Conservation (phyloP, 805 yeast genomes). For the Saccharomycopsis olivae region DNA sequence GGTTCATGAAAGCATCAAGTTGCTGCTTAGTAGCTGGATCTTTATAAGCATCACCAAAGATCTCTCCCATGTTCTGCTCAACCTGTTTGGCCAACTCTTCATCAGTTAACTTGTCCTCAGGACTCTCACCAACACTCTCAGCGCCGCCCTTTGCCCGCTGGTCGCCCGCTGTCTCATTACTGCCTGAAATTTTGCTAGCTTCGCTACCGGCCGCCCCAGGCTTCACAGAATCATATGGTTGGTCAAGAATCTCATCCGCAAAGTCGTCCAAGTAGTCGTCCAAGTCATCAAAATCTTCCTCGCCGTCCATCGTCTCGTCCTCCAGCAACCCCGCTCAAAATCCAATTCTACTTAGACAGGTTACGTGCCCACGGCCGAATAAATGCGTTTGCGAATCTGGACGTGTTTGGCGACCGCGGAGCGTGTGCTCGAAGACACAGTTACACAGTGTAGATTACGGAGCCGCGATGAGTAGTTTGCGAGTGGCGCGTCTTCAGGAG, state of each 20-base stretch:
- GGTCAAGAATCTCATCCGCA: slow-evolving; percentile 55
- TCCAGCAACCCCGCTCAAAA: background rate
- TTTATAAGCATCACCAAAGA: slow-evolving; percentile 12
- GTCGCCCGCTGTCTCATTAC: background rate
- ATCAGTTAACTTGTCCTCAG: slow-evolving; percentile 26
- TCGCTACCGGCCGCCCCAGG: background rate
- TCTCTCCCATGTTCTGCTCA: slow-evolving; percentile 21
- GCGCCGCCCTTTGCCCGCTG: background rate
- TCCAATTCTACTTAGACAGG: too few relatives aligned
- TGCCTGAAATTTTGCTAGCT: background rate
- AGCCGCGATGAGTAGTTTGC: slow-evolving; percentile 30
- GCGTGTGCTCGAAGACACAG: too few relatives aligned
- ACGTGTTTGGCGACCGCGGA: too few relatives aligned
- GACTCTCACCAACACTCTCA: background rate
- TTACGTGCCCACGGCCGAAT: background rate
- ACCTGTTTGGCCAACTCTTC: slow-evolving; percentile 25
- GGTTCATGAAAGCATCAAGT: slow-evolving; percentile 9
- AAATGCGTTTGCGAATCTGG: background rate
- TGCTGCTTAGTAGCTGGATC: slow-evolving; percentile 13
- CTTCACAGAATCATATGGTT: slow-evolving; percentile 25
- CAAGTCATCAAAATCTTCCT: slow-evolving; percentile 58
- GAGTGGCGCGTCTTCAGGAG: slow-evolving; percentile 79
- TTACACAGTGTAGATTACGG: too few relatives aligned
- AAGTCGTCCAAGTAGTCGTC: slow-evolving; percentile 83
- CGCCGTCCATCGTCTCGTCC: slow-evolving; percentile 9